Percentiles rank a stretch among this genome's conserved stretches.
These are phyloP conservation scores for Pochonia chlamydosporia DNA, from an alignment of 2,329 filamentous ascomycete genomes.

Conservation along the genomic window DNA sequence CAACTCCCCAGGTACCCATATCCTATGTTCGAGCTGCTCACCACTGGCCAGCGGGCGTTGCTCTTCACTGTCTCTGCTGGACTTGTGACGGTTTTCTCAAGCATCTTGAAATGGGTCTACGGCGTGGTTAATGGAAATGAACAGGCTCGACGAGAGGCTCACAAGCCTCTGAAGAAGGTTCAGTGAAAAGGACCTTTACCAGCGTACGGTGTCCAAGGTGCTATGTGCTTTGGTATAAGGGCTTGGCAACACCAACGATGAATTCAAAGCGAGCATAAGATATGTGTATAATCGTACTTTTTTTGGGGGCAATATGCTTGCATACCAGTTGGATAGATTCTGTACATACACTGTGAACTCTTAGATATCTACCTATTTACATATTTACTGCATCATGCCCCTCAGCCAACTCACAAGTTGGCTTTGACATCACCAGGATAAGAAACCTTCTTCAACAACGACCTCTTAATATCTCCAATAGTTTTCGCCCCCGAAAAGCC, in stretches of 20 bases:
- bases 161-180: slow-evolving; percentile 25
- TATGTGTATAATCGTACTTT: too few relatives aligned
- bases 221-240: too few relatives aligned
- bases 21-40: slow-evolving; percentile 69
- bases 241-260: too few relatives aligned
- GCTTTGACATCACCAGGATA: slow-evolving; percentile 27
- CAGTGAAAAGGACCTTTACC: slow-evolving; percentile 18
- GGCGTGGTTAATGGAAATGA: slow-evolving; percentile 56
- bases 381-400: not conserved
- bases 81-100: slow-evolving; percentile 66
- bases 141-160: slow-evolving; percentile 21
- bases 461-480: slow-evolving; percentile 29
- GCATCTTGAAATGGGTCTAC: slow-evolving; percentile 65
- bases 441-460: slow-evolving; percentile 25
- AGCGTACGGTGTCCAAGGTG: too few relatives aligned
- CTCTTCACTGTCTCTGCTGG: slow-evolving; percentile 66
- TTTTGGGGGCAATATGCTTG: too few relatives aligned
- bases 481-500: slow-evolving; percentile 44
- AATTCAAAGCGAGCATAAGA: too few relatives aligned
- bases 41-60: slow-evolving; percentile 56
- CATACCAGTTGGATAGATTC: too few relatives aligned
- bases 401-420: slow-evolving; percentile 16
- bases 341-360: not conserved
- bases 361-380: not conserved
- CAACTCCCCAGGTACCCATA: slow-evolving; percentile 65